phyloP scores from a whole-genome alignment of 78 protist species.

The Dictyostelium citrinum region DNA sequence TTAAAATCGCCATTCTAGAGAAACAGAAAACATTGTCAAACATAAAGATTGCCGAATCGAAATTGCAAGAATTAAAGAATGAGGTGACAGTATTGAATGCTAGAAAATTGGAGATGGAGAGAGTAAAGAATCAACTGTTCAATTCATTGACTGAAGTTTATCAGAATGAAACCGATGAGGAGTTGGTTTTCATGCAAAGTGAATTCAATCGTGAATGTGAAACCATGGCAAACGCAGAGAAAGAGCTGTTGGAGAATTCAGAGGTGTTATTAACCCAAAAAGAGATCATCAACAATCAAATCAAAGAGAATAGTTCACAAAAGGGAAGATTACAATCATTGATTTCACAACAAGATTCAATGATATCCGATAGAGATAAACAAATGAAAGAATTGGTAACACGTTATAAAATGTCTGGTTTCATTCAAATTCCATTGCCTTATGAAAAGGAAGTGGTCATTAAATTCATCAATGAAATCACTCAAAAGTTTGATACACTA shows the following conservation, averaged over 20 bases:
- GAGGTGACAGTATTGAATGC: conserved; percentile 18
- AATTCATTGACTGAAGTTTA: background rate
- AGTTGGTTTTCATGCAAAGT: conserved; percentile 21
- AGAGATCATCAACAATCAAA: background rate
- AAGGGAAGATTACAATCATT: background rate
- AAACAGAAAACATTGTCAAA: background rate
- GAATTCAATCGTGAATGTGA: conserved; percentile 21
- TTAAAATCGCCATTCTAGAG: background rate
- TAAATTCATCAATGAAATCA: background rate
- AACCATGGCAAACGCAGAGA: background rate
- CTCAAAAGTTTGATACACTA: background rate
- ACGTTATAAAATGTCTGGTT: conserved; percentile 20
- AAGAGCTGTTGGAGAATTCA: conserved; percentile 20
- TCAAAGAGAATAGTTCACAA: background rate
- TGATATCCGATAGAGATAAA: conserved; percentile 1
- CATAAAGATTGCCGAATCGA: background rate
- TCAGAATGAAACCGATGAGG: conserved; percentile 21
- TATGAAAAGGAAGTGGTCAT: background rate
- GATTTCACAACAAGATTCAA: background rate
- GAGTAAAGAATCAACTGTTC: conserved; percentile 6
- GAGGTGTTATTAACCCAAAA: background rate
- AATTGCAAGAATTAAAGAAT: background rate
- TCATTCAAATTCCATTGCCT: background rate
- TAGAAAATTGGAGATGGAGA: conserved; percentile 38
- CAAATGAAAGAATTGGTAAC: conserved; percentile 1